Evolutionary conservation across 2,329 filamentous ascomycete species (phyloP), one percentile per base, ranked within the genome.

Genomic region (Colletotrichum sublineola): DNA sequence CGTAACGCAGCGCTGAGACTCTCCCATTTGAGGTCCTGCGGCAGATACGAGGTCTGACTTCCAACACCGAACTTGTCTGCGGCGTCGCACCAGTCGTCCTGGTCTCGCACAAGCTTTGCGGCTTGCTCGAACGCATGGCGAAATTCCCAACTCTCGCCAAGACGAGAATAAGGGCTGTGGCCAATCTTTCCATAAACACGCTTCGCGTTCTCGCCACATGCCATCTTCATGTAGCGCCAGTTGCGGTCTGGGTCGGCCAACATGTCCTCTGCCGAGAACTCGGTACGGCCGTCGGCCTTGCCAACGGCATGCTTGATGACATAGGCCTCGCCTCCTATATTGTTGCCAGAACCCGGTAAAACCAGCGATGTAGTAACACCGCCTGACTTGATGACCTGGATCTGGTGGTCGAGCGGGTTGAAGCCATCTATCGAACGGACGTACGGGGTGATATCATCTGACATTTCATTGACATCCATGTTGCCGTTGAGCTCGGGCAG

Each of bases 141-240:
- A 76, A 93, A 92, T 74, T 90, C 87, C 86, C 89, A 93, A 60
- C 90, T 91, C 80, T 93, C 91, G 11, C 92, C 92, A 77, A 93
- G 82, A 1, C 92, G 84, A 73, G 88, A 92, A 67, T 85, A 85
- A 0, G 90, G 90, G 0, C 88, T 87, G 63, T 86, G 84, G 33
- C 89, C 89, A 5, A 82, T 77, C 57, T 83, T 84, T 12, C 90
- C 90, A 72, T 92, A 91, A 0, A 89, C 82, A 0, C 85, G 82
- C 81, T 92, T 92, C 1, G 91, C 83, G 76, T 93, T 93, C 80
- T 93, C 91, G 46, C 91, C 91, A 74, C 91, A 93, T 0, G 92
- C 92, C 91, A 93, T 93, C 82, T 94, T 93, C 86, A 94, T 92
- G 79, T 92, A 93, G 29, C 92, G 86, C 88, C 90, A 92, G 72